phyloP scores from a whole-genome alignment of 768 basidiomycete genomes.

The Lyophyllum semitale region DNA sequence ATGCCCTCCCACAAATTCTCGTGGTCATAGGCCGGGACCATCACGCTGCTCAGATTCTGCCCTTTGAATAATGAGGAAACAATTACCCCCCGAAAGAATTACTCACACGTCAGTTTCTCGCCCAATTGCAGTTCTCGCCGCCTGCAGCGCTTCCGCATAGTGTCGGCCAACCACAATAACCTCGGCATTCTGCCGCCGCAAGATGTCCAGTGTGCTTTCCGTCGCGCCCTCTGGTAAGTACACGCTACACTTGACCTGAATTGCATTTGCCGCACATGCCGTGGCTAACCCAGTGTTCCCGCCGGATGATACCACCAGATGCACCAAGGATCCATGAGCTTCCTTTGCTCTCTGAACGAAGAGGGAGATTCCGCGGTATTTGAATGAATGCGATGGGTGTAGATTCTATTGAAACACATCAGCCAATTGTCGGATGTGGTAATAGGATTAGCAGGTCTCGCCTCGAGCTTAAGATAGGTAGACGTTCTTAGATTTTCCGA shows the following conservation, averaged over 20 bases:
- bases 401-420: slow-evolving; percentile 49
- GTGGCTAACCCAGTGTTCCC: slow-evolving; percentile 83
- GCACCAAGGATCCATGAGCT: slow-evolving; percentile 52
- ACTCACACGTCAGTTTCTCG: slow-evolving; percentile 56
- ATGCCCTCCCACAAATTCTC: slow-evolving; percentile 71
- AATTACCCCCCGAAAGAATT: neutral
- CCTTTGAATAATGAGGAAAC: neutral
- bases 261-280: slow-evolving; percentile 58
- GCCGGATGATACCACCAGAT: slow-evolving; percentile 71
- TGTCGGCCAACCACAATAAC: slow-evolving; percentile 58
- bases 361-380: slow-evolving; percentile 69
- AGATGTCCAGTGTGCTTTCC: slow-evolving; percentile 46
- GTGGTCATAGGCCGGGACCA: slow-evolving; percentile 75
- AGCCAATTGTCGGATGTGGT: neutral
- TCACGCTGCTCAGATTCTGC: slow-evolving; percentile 40
- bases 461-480: slow-evolving; percentile 77
- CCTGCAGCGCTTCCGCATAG: slow-evolving; percentile 58
- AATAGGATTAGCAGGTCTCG: slow-evolving; percentile 19
- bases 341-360: slow-evolving; percentile 55
- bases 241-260: slow-evolving; percentile 64
- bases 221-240: slow-evolving; percentile 61
- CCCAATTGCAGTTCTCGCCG: slow-evolving; percentile 48
- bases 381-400: slow-evolving; percentile 77
- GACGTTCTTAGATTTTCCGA: slow-evolving; percentile 52
- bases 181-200: slow-evolving; percentile 56